Evolutionary conservation across 2,329 filamentous ascomycete species (phyloP).

Genomic region (Colletotrichum sp.): DNA sequence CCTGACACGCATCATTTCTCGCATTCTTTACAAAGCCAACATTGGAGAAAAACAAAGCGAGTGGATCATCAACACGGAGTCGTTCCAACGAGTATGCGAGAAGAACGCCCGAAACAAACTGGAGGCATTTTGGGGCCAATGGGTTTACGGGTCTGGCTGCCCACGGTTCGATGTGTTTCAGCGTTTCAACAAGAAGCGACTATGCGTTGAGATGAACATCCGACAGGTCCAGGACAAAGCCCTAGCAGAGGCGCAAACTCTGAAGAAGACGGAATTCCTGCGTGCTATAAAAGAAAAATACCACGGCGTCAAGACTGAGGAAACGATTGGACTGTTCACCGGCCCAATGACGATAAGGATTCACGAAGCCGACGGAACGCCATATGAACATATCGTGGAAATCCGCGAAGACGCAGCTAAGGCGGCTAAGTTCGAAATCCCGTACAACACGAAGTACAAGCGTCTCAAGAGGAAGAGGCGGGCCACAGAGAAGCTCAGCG

Average conservation of each 20-base stretch:
- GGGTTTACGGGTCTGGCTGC: conserved; percentile 88
- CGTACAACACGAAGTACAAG: conserved; percentile 99
- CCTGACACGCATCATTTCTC: conserved; percentile 83
- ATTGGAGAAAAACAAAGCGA: conserved; percentile 66
- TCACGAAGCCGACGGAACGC: conserved; percentile 96
- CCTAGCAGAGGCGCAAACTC: not conserved
- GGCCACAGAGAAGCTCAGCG: conserved; percentile 52
- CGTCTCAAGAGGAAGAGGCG: conserved; percentile 79
- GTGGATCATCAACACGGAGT: conserved; percentile 74
- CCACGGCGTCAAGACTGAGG: conserved; percentile 70
- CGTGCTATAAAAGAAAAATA: conserved; percentile 83
- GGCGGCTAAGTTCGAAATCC: conserved; percentile 83
- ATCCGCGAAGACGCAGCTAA: conserved; percentile 86
- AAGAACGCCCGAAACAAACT: conserved; percentile 86
- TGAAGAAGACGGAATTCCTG: conserved; percentile 74
- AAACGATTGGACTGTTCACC: conserved; percentile 81
- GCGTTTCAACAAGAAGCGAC: conserved; percentile 95
- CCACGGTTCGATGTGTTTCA: conserved; percentile 87
- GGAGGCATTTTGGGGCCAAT: conserved; percentile 92
- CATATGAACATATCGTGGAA: conserved; percentile 97
- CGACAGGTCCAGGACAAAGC: conserved; percentile 70
- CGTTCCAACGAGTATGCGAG: conserved; percentile 85
- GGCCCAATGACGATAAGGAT: conserved; percentile 98
- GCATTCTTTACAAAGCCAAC: conserved; percentile 84
- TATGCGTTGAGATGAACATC: conserved; percentile 92